Percentiles rank a stretch among this genome's conserved stretches.
Conservation (phyloP, 208 protist species). For the Trypanosoma avium region DNA sequence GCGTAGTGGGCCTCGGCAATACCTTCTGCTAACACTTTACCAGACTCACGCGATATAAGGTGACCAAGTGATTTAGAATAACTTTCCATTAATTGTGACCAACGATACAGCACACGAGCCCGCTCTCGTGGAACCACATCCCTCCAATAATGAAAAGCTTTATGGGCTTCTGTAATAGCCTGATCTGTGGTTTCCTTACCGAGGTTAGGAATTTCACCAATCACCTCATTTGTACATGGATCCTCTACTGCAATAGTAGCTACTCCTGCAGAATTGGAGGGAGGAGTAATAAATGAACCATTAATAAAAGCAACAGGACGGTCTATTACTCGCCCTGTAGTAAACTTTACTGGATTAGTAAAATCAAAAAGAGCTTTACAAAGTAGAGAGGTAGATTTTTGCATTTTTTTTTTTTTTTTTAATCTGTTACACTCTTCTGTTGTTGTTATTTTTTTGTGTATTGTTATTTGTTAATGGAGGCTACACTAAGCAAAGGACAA, state of each 20-base stretch:
- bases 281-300: conserved; percentile 46
- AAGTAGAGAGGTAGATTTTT: not conserved
- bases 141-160: conserved; percentile 66
- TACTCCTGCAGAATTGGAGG: conserved; percentile 12
- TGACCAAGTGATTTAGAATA: conserved; percentile 45
- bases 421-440: no score
- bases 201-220: conserved; percentile 61
- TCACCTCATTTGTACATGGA: conserved; percentile 67
- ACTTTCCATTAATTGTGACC: conserved; percentile 59
- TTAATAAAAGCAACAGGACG: conserved; percentile 63
- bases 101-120: conserved; percentile 60
- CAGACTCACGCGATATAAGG: conserved; percentile 79
- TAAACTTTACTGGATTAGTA: conserved; percentile 36
- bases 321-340: conserved; percentile 37
- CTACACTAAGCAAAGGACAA: conserved; percentile 20
- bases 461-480: not conserved
- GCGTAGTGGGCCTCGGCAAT: conserved; percentile 71
- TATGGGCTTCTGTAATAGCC: conserved; percentile 58
- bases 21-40: conserved; percentile 78
- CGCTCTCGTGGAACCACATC: conserved; percentile 61
- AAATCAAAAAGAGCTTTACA: conserved; percentile 46
- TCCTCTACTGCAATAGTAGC: conserved; percentile 65
- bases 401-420: conserved; percentile 13
- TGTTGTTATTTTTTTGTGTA: not conserved
- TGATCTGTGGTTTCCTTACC: conserved; percentile 43